A percentile compares a stretch with the other conserved stretches of the same genome.
These are phyloP conservation scores for Podaxis pistillaris DNA, from an alignment of 768 basidiomycete species.

Conservation along the genomic window DNA sequence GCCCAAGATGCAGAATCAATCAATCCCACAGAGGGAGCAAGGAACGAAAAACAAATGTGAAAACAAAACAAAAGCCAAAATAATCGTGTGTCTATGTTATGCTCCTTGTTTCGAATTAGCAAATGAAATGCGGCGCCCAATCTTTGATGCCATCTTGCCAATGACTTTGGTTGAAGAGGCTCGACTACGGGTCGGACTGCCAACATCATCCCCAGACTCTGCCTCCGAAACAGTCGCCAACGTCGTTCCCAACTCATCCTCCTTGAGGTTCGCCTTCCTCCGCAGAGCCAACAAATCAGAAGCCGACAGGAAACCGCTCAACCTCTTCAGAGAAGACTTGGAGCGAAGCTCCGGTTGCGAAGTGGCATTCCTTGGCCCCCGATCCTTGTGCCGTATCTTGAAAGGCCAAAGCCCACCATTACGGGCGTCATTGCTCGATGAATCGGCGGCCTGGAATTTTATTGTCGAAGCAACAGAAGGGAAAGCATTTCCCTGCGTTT, in stretches of 20 bases:
- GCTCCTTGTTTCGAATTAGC: background rate
- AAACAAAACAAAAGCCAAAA: background rate
- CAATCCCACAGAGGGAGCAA: background rate
- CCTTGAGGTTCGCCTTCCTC: slow-evolving; percentile 6
- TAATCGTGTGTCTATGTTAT: background rate
- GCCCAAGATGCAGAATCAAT: background rate
- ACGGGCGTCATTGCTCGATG: background rate
- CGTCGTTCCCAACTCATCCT: background rate
- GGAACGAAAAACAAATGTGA: background rate
- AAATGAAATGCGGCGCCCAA: slow-evolving; percentile 8
- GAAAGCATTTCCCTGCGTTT: background rate
- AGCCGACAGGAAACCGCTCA: slow-evolving; percentile 1
- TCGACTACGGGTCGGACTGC: background rate
- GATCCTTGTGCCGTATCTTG: background rate
- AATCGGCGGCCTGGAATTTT: background rate
- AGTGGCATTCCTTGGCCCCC: background rate
- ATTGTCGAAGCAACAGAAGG: background rate
- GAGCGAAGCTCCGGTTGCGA: background rate
- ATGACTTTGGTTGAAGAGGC: background rate
- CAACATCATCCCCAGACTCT: background rate
- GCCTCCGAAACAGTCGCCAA: slow-evolving; percentile 1
- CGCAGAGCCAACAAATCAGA: background rate
- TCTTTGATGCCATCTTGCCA: background rate
- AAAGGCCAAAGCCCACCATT: slow-evolving; percentile 4
- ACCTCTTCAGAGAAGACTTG: slow-evolving; percentile 7